Base-by-base conservation (phyloP, 148 eudicot genomes). In the Talinum fruticosum region DNA sequence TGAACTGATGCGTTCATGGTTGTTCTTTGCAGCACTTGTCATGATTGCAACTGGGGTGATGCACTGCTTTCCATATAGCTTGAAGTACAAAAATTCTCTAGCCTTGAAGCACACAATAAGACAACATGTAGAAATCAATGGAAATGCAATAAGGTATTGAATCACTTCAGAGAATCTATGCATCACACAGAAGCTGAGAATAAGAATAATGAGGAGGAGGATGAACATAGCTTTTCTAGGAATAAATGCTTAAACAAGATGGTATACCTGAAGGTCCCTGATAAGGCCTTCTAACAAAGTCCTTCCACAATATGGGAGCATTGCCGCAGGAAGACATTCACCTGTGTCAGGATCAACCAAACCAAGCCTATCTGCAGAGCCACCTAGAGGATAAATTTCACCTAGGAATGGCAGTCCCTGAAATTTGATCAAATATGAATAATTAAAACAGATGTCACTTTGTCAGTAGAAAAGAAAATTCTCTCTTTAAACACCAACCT, bases 241-340 rank as follows among this genome's bases (percentile, higher is more conserved):
- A 45, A 71, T 71, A 10, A 23, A 38, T 1, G 32, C 37, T 14
- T 2, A 30, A 67, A 61, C 38, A 49, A 68, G 68, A 66, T 33
- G 71, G 33, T 26, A 64, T 86, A 93, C 99, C 99, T 96, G 97
- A 82, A 93, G 97, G 88, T 96, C 99, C 87, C 99, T 93, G 81
- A 96, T 86, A 73, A 93, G 91, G 69, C 99, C 97, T 87, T 96
- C 99, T 81, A 96, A 86, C 82, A 96, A 85, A 70, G 99, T 93
- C 72, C 92, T 87, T 69, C 99, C 97, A 79, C 94, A 88, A 80
- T 82, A 96, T 15, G 97, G 99, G 85, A 96, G 97, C 97, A 93
- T 90, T 78, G 99, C 99, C 51, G 99, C 99, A 78, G 99, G 99
- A 79, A 96, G 97, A 83, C 91, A 96, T 85, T 96, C 99, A 79